Evolutionary conservation across 768 basidiomycete genomes (phyloP).

Genomic region (Lentinula aciculospora): DNA sequence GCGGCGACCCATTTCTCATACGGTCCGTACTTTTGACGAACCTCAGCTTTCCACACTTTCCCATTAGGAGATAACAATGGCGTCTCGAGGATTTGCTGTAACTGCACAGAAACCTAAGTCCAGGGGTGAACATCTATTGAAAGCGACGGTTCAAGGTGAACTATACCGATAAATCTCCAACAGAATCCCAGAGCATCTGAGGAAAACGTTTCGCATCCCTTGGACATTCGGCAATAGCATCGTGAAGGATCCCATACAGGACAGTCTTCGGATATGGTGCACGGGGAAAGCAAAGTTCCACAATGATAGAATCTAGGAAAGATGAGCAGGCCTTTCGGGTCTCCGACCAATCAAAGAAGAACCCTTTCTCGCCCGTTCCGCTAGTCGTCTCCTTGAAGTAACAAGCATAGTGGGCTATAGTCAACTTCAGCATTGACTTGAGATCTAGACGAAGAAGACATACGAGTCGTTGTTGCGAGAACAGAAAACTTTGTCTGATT

Average conservation of each 20-base stretch:
- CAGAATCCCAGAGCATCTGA: conserved; percentile 73
- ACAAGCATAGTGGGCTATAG: conserved; percentile 60
- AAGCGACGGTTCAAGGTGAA: not conserved
- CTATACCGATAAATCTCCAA: conserved; percentile 72
- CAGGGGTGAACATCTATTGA: not conserved
- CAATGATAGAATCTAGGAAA: conserved; percentile 78
- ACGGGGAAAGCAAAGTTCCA: conserved; percentile 75
- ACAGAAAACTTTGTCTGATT: conserved; percentile 63
- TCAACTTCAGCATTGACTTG: conserved; percentile 1
- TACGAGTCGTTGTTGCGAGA: conserved; percentile 68
- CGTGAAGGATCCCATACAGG: conserved; percentile 60
- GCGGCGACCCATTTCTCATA: conserved; percentile 69
- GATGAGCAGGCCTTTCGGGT: conserved; percentile 64
- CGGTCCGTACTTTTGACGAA: conserved; percentile 50
- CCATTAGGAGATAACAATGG: conserved; percentile 55
- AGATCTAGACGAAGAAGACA: conserved; percentile 17
- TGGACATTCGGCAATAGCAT: conserved; percentile 69
- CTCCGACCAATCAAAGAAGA: conserved; percentile 61
- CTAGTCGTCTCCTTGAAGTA: conserved; percentile 53
- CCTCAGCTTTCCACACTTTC: conserved; percentile 42
- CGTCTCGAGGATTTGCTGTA: conserved; percentile 59
- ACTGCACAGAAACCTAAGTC: conserved; percentile 53
- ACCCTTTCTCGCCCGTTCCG: conserved; percentile 41
- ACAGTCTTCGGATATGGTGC: conserved; percentile 63
- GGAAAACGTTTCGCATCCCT: conserved; percentile 72